Evolutionary conservation across 768 basidiomycete genomes (phyloP).

Genomic region (Podaxis carcinomalis): DNA sequence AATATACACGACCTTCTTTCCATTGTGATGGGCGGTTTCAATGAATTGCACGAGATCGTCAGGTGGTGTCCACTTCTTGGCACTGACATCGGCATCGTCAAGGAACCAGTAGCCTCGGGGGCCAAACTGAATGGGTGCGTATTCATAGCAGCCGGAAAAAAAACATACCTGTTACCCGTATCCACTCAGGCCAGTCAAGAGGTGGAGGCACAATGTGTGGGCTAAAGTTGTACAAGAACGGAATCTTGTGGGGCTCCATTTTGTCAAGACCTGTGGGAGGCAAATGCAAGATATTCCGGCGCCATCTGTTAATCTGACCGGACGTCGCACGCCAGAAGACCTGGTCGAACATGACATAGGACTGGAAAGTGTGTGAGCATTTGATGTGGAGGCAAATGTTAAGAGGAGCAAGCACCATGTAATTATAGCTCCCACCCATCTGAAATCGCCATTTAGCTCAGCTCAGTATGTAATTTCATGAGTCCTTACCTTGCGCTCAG

Average conservation of each 20-base stretch:
- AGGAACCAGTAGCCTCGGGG: conserved; percentile 92
- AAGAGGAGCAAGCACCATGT: conserved; percentile 61
- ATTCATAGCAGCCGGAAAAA: not conserved
- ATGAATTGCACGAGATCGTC: conserved; percentile 79
- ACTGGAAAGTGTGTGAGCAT: conserved; percentile 34
- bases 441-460: conserved; percentile 20
- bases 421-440: conserved; percentile 98
- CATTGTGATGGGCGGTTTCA: conserved; percentile 62
- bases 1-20: conserved; percentile 94
- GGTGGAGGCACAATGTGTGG: conserved; percentile 88
- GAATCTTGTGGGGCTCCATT: conserved; percentile 97
- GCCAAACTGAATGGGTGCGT: not conserved
- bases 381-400: not conserved
- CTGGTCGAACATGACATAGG: conserved; percentile 97
- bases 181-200: conserved; percentile 99
- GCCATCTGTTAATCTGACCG: conserved; percentile 94
- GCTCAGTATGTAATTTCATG: not conserved
- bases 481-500: conserved; percentile 77
- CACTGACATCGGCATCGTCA: conserved; percentile 84
- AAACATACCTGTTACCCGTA: conserved; percentile 75
- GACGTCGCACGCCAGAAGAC: conserved; percentile 96
- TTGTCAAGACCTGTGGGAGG: conserved; percentile 85
- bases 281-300: conserved; percentile 70
- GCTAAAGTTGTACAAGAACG: conserved; percentile 97
- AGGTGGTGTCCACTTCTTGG: conserved; percentile 88